Evolutionary conservation across 2,329 filamentous ascomycete genomes (phyloP), one percentile per base, ranked within the genome.

Genomic region (Akanthomyces muscarius): DNA sequence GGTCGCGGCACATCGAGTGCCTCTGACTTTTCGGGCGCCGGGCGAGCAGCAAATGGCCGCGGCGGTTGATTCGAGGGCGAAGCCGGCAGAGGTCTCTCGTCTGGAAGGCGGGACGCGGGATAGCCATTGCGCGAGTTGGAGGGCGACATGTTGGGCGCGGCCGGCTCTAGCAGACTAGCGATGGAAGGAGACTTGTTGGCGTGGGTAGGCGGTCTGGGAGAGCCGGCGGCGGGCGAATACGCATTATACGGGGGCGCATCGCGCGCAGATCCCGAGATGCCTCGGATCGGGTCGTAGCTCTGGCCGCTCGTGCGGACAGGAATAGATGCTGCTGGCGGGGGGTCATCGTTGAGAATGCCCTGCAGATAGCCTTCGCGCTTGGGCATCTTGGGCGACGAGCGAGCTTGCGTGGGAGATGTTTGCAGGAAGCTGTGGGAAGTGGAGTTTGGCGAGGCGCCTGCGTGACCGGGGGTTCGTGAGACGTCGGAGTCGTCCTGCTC

Each of bases 251-350:
- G 69, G 52, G 84, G 70, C 72, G 88, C 85, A 85, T 90, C 70
- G 85, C 86, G 48, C 85, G 79, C 55, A 87, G 85, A 85, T 68
- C 88, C 86, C 68, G 87, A 88, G 66, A 83, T 87, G n/a, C 89
- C 91, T 53, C 58, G 58, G 66, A 97, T 92, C 0, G 93, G 93
- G 74, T 97, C 93, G 76, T 95, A 97, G 70, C 89, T 91, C 71
- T 92, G 90, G 50, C 92, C 89, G 70, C 89, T 90, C 16, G 88
- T 87, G 56, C 89, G 80, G 55, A 81, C 77, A 10, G 81, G 79
- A 21, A 77, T 71, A 50, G 78, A 65, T 65, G 45, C 33, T 5
- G 74, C 80, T 64, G 75, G 81, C 51, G 76, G 75, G 61, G 75
- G 77, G 66, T 83, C 83, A 64, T 80, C 80, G 66, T 86, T 86